Conservation (phyloP, 495 filamentous ascomycete species). For the Hyaloscypha bicolor region DNA sequence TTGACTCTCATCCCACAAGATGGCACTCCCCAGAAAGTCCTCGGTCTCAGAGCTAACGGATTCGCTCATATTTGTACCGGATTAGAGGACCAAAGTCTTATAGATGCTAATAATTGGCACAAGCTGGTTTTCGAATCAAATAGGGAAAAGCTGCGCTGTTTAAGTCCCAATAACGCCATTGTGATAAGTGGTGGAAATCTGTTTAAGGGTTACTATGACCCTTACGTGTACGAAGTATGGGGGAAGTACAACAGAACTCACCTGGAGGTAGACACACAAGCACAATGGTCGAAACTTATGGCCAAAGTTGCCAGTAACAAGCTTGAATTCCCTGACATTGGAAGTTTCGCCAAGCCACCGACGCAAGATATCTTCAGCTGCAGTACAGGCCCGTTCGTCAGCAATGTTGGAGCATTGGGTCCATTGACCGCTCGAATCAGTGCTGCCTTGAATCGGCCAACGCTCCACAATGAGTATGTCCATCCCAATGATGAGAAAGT, state of each 20-base stretch:
- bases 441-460: conserved; percentile 70
- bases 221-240: conserved; percentile 71
- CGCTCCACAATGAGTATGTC: conserved; percentile 50
- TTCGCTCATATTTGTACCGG: conserved; percentile 56
- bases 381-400: conserved; percentile 67
- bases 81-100: conserved; percentile 52
- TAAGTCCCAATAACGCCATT: conserved; percentile 69
- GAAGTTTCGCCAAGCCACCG: conserved; percentile 57
- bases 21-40: conserved; percentile 55
- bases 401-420: conserved; percentile 48
- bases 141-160: conserved; percentile 58
- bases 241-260: conserved; percentile 50
- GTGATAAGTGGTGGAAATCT: conserved; percentile 56
- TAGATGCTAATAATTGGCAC: conserved; percentile 64
- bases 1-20: conserved; percentile 56
- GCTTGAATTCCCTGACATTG: conserved; percentile 46
- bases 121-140: conserved; percentile 52
- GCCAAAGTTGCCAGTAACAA: conserved; percentile 52
- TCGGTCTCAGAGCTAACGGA: conserved; percentile 58
- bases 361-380: conserved; percentile 71
- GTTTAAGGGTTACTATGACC: conserved; percentile 63
- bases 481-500: conserved; percentile 58
- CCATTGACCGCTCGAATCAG: conserved; percentile 60
- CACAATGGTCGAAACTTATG: conserved; percentile 43
- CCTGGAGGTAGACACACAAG: conserved; percentile 38